Percentiles rank a stretch among this genome's conserved stretches.
Conservation (phyloP, 306 rosid genomes). For the Echinosophora koreensis region DNA sequence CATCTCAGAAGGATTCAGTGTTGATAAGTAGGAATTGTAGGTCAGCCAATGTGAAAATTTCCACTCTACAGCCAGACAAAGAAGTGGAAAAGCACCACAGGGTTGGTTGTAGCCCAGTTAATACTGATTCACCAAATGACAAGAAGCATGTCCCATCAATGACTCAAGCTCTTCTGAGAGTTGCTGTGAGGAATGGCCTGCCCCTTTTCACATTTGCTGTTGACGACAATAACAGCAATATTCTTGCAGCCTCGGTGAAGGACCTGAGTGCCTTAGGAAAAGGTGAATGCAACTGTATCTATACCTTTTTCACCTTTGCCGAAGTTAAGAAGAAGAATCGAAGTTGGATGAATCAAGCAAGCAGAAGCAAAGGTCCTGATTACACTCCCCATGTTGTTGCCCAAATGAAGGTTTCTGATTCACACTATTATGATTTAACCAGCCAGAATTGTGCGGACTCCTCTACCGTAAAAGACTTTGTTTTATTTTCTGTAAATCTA, state of each 20-base stretch:
- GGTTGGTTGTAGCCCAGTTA: conserved; percentile 60
- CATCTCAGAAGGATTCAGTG: conserved; percentile 53
- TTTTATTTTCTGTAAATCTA: conserved; percentile 73
- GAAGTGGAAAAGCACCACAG: conserved; percentile 56
- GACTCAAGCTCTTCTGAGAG: conserved; percentile 79
- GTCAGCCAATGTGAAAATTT: conserved; percentile 49
- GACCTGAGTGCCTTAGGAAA: conserved; percentile 58
- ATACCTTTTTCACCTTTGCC: conserved; percentile 75
- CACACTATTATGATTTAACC: conserved; percentile 54
- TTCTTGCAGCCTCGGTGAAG: conserved; percentile 88
- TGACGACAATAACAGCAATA: conserved; percentile 63
- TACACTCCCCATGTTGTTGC: conserved; percentile 75
- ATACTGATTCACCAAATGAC: conserved; percentile 57
- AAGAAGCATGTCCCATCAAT: conserved; percentile 61
- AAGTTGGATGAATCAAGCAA: conserved; percentile 78
- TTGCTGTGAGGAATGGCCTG: conserved; percentile 78
- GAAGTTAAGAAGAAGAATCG: conserved; percentile 82
- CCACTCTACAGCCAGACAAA: conserved; percentile 56
- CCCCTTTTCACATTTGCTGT: conserved; percentile 92
- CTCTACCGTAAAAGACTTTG: conserved; percentile 66
- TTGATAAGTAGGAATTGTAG: conserved; percentile 56
- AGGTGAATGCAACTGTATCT: conserved; percentile 59
- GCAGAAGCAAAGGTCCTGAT: conserved; percentile 75
- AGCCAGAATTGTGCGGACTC: conserved; percentile 47
- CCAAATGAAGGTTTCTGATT: conserved; percentile 85